Percentiles rank a stretch among this genome's conserved stretches.
Conservation (phyloP, 2,329 filamentous ascomycete genomes). For the Verruconis gallopava region DNA sequence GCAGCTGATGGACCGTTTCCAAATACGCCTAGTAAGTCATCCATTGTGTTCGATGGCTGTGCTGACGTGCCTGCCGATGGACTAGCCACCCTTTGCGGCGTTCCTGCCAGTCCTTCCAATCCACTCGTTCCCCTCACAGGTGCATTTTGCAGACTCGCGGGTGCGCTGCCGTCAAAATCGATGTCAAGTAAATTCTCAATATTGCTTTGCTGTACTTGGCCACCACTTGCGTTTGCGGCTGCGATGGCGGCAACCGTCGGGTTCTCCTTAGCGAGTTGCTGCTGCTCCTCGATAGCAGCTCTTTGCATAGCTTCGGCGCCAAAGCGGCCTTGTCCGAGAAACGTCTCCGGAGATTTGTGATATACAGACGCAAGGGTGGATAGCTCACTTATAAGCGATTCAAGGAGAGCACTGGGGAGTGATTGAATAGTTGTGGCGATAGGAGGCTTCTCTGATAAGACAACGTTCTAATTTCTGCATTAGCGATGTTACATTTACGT, state of each 20-base stretch:
- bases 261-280: constrained; percentile 83
- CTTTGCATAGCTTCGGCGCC: constrained; percentile 90
- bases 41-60: constrained; percentile 50
- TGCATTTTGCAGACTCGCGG: constrained; percentile 66
- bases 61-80: constrained; percentile 36
- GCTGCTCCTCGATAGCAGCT: constrained; percentile 91
- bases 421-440: constrained; percentile 92
- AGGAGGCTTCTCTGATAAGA: constrained; percentile 85
- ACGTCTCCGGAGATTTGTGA: constrained; percentile 96
- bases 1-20: constrained; percentile 29
- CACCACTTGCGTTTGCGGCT: constrained; percentile 47
- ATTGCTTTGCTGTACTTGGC: constrained; percentile 54
- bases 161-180: constrained; percentile 85
- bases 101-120: constrained; percentile 45
- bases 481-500: background rate
- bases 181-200: constrained; percentile 93
- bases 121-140: constrained; percentile 37
- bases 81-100: constrained; percentile 56
- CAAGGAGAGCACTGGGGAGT: constrained; percentile 68
- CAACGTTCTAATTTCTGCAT: constrained; percentile 48
- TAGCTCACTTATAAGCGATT: constrained; percentile 80
- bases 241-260: constrained; percentile 79
- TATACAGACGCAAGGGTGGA: constrained; percentile 95
- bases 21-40: constrained; percentile 67
- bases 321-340: constrained; percentile 87